Evolutionary conservation across 192 early-diverging fungal species (phyloP), one percentile per base, ranked within the genome.

Genomic region (Backusella mclennaniae): DNA sequence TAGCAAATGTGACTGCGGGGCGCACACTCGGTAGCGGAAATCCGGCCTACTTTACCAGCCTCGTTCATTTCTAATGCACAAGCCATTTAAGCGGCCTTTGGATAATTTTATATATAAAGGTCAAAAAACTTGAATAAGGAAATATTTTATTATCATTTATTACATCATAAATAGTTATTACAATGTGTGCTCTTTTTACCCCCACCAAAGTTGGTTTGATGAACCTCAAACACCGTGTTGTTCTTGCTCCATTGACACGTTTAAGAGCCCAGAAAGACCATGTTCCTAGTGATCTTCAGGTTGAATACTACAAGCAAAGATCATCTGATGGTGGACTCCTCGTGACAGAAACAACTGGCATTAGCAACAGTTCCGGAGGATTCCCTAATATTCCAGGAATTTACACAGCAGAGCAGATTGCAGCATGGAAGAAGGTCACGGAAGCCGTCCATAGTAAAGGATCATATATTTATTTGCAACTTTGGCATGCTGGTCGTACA

Each of bases 361-460:
- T 79, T 35, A 71, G 59, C 23, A n/a, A 41, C 14, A 39, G 52
- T 19, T 42, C 56, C 35, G 69, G 77, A 26, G 44, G 39, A 23
- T 49, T 77, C 23, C 76, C 68, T 9, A n/a, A 66, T 38, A 78
- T 77, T 17, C 79, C 83, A 19, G 83, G 75, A 6, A 79, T 86
- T 11, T 77, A 75, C 59, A 85, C 79, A 7, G 33, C 66, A 4
- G 85, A 79, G 7, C 87, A 88, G 66, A 72, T 83, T 6, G 72
- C 52, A 19, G 82, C 53, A 12, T 91, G 90, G 90, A 87, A 85
- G 56, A 46, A 80, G 70, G 66, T 82, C 35, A 89, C 89, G 3
- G 80, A 87, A 19, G 85, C 85, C 14, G 89, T 90, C 9, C 87
- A 90, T 69, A 82, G 69, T 15, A 80, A 87, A 71, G 89, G 87